A percentile compares a stretch with the other conserved stretches of the same genome.
Evolutionary conservation across 495 filamentous ascomycete genomes (phyloP).

Genomic region (Clavariopsis aquatica): DNA sequence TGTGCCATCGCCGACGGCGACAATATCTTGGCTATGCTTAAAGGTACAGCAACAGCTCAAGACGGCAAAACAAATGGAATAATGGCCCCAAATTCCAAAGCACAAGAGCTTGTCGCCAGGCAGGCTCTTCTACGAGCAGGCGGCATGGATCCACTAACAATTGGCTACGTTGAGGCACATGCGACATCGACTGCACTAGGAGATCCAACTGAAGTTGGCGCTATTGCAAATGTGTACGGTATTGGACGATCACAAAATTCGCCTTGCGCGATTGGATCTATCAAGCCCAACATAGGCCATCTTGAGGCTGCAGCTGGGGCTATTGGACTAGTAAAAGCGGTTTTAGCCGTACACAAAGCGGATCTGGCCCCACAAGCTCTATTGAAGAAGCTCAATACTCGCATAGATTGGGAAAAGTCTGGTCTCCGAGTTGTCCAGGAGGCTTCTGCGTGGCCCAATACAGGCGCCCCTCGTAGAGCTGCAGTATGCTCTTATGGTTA

Average conservation of each 20-base stretch:
- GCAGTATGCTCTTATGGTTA: constrained; percentile 51
- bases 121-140: constrained; percentile 2
- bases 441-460: constrained; percentile 29
- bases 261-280: constrained; percentile 41
- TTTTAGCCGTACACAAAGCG: constrained; percentile 42
- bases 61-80: constrained; percentile 33
- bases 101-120: constrained; percentile 28
- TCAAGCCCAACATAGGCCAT: constrained; percentile 53
- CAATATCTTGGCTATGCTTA: constrained; percentile 49
- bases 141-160: constrained; percentile 37
- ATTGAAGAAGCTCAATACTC: constrained; percentile 47
- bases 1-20: constrained; percentile 42
- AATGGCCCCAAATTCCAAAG: constrained; percentile 26
- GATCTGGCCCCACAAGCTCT: constrained; percentile 43
- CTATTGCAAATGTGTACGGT: constrained; percentile 41
- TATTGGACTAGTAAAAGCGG: constrained; percentile 48
- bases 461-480: constrained; percentile 38
- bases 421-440: constrained; percentile 38
- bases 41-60: constrained; percentile 22
- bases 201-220: constrained; percentile 48
- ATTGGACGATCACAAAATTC: constrained; percentile 5
- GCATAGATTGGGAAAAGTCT: constrained; percentile 32
- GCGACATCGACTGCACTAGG: constrained; percentile 51
- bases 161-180: constrained; percentile 51
- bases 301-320: constrained; percentile 51